These are phyloP conservation scores for Penicillium freii DNA, from an alignment of 2,329 filamentous ascomycete species.

Conservation along the genomic window DNA sequence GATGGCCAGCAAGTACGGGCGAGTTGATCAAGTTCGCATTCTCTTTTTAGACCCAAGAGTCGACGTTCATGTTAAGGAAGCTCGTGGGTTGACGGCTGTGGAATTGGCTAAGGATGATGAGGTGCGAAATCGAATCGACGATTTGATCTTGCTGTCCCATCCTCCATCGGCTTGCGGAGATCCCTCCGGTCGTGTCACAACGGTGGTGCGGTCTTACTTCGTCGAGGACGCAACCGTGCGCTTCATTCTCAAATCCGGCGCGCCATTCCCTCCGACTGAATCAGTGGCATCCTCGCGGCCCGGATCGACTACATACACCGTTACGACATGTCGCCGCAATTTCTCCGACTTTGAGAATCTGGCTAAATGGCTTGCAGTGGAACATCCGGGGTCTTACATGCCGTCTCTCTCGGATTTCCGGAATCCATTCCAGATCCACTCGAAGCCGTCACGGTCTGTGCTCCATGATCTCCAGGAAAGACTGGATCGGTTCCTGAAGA, in stretches of 20 bases:
- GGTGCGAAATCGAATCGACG: constrained; percentile 92
- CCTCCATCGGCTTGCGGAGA: constrained; percentile 52
- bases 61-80: constrained; percentile 78
- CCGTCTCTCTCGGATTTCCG: constrained; percentile 74
- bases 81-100: constrained; percentile 85
- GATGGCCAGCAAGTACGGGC: constrained; percentile 97
- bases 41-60: constrained; percentile 86
- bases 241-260: constrained; percentile 90
- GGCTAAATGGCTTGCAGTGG: constrained; percentile 74
- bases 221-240: constrained; percentile 94
- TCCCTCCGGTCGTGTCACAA: constrained; percentile 78
- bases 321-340: constrained; percentile 89
- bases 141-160: constrained; percentile 79
- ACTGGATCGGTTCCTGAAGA: constrained; percentile 83
- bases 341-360: constrained; percentile 89
- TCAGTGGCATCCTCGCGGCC: constrained; percentile 38
- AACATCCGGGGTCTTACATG: constrained; percentile 95
- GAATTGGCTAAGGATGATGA: constrained; percentile 98
- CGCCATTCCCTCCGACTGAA: constrained; percentile 55
- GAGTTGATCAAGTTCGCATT: constrained; percentile 85
- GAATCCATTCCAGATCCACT: constrained; percentile 89
- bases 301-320: constrained; percentile 71
- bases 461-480: constrained; percentile 83
- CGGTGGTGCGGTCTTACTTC: constrained; percentile 92
- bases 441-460: constrained; percentile 81